These are phyloP conservation scores for Fusarium euwallaceae DNA, from an alignment of 2,329 filamentous ascomycete genomes.

Conservation along the genomic window DNA sequence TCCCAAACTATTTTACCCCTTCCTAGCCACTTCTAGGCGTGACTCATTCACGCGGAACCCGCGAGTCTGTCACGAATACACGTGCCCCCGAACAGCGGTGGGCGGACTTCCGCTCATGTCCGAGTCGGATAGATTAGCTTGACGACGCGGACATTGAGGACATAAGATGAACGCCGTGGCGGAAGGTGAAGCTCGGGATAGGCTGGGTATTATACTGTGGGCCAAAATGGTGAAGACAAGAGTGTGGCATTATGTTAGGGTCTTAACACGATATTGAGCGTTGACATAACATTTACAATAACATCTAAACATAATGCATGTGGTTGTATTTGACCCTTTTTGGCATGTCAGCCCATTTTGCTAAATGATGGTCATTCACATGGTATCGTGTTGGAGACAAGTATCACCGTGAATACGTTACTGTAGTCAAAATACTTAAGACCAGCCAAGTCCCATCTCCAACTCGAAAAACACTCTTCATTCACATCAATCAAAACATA, in stretches of 20 bases:
- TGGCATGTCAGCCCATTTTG: neutral
- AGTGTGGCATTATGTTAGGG: neutral
- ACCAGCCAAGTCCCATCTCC: neutral
- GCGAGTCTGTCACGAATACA: neutral
- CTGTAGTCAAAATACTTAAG: constrained; percentile 20
- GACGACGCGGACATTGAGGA: neutral
- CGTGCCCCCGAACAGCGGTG: neutral
- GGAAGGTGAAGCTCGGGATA: neutral
- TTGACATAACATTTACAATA: neutral
- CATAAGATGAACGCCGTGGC: neutral
- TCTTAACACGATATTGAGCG: neutral
- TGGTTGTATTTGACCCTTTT: neutral
- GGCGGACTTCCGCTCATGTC: neutral
- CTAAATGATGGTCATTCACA: neutral
- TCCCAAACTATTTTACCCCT: neutral
- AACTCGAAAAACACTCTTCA: neutral
- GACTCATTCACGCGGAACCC: neutral
- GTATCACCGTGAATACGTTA: neutral
- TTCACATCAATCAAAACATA: neutral
- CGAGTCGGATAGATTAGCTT: neutral
- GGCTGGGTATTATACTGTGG: neutral
- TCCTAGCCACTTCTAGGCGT: neutral
- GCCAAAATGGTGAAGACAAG: neutral
- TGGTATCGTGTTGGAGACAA: neutral
- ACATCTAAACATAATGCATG: neutral